These are phyloP conservation scores for Oenanthe sinensis DNA, from an alignment of 129 eudicot species.

Conservation along the genomic window DNA sequence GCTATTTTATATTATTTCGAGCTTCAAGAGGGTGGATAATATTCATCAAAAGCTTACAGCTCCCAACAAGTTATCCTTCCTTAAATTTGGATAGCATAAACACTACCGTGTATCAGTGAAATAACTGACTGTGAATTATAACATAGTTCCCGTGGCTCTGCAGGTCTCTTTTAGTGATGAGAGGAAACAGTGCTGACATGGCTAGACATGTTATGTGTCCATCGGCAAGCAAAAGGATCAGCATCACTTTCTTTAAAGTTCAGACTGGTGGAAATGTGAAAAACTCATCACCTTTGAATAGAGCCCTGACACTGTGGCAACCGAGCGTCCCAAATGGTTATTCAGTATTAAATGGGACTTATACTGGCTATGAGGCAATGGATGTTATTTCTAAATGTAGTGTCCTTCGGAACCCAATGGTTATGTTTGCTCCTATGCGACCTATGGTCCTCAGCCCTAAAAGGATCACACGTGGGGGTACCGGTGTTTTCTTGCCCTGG, in stretches of 20 bases:
- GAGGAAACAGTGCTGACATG: slow-evolving; percentile 82
- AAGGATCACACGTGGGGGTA: slow-evolving; percentile 66
- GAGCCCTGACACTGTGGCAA: slow-evolving; percentile 79
- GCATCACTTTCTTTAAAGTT: slow-evolving; percentile 67
- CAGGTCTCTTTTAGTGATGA: slow-evolving; percentile 82
- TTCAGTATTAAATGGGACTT: slow-evolving; percentile 29
- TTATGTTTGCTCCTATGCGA: slow-evolving; percentile 66
- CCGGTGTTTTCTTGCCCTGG: slow-evolving; percentile 98
- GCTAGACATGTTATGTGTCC: slow-evolving; percentile 73
- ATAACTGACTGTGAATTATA: neutral
- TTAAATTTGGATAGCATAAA: neutral
- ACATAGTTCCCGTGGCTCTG: neutral
- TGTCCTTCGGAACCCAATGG: slow-evolving; percentile 50
- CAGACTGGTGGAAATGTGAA: slow-evolving; percentile 18
- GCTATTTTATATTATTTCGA: neutral
- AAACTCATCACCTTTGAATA: slow-evolving; percentile 24
- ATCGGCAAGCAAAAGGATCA: slow-evolving; percentile 56
- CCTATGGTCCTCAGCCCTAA: slow-evolving; percentile 60
- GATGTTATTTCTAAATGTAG: slow-evolving; percentile 70
- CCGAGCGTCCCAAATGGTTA: slow-evolving; percentile 46
- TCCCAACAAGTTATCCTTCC: neutral
- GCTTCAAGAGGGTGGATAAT: neutral
- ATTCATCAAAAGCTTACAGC: neutral
- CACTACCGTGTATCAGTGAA: neutral
- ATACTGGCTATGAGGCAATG: slow-evolving; percentile 37